Base-by-base conservation (phyloP, 129 eudicot genomes). In the Tagetes erecta region DNA sequence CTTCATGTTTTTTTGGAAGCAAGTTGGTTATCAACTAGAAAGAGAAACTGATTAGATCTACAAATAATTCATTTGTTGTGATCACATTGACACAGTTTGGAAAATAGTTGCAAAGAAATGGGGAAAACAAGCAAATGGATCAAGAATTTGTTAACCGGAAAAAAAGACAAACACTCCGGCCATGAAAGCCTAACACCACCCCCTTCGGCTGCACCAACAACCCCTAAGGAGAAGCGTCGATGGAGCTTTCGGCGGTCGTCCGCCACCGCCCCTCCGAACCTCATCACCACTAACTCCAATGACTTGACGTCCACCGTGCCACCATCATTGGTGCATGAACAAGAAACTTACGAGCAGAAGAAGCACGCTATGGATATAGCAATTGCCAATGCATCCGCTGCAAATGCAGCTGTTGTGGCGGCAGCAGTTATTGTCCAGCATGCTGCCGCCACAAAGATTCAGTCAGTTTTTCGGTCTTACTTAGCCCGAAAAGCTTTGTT, bases 181-280 rank as follows among this genome's bases (percentile, higher is more conserved):
- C 55, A 64, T 60, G 81, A 80, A 10, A 78, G 64, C 67, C 82
- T 83, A 39, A 46, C 92, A 31, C 86, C 92, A 20, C 89, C 91
- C 4, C 62, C 83, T 6, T 65, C 84, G 8, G 27, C 70, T 64
- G 80, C 78, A 7, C 87, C 89, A 45, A 53, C 92, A 14, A 86
- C 92, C 45, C 97, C 96, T 0, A 93, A 86, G 64, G 97, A 93
- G 74, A 93, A 93, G 80, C 82, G 87, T 38, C 38, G 98, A 64
- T 93, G 98, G 98, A 90, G 98, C 84, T 93, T 93, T 62, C 89
- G 98, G 8, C 79, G 98, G 58, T 90, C 98, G 5, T 83, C 96
- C 2, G 89, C 88, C 63, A 34, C 86, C n/a, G 79, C 80, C 6
- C 63, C 86, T 6, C 55, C 81, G 3, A 44, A 81, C 49, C 72